Evolutionary conservation across 2,329 filamentous ascomycete species (phyloP), one percentile per base, ranked within the genome.

Genomic region (Botrytis deweyae): DNA sequence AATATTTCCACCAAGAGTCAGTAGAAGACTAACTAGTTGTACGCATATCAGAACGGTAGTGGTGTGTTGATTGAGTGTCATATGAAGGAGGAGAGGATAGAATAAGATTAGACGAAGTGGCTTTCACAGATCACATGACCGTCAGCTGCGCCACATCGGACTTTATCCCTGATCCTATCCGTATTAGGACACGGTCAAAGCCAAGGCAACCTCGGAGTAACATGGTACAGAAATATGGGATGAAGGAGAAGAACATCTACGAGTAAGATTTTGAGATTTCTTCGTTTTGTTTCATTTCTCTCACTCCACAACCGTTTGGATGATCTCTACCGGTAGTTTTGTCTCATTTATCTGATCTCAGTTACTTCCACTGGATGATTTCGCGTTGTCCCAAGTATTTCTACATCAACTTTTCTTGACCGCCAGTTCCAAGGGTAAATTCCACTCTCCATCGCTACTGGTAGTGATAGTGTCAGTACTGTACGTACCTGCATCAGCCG

Each of bases 171-270:
- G 49, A 33, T 33, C 7, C 29, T 42, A 42, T 52, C 66, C 66
- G 16, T 25, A 68, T 58, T 68, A 10, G 66, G 49, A 68, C 52
- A 68, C 66, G 66, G 66, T 68, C 66, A 68, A 55, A 63, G 66
- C 66, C 18, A 58, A 68, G 36, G 36, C 49, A 55, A 58, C 36
- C 9, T 68, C 65, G 33, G 46, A 68, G 65, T 42, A 68, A 68
- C 65, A 68, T 49, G 33, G 33, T 9, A 67, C 33, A 55, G 65
- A 55, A 52, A 40, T 52, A 49, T n/a, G 25, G 33, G 25, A 29
- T 55, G 52, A 55, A 55, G 52, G 52, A n/a, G 44, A 67, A 46
- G 33, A 67, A 67, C 8, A 4, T 67, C 25, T 58, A 68, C 40
- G 52, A 40, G 14, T 58, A 8, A n/a, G 20, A 58, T 18, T 22